phyloP scores from a whole-genome alignment of 1,284 basidiomycete species.

The Ceratobasidium sp. region DNA sequence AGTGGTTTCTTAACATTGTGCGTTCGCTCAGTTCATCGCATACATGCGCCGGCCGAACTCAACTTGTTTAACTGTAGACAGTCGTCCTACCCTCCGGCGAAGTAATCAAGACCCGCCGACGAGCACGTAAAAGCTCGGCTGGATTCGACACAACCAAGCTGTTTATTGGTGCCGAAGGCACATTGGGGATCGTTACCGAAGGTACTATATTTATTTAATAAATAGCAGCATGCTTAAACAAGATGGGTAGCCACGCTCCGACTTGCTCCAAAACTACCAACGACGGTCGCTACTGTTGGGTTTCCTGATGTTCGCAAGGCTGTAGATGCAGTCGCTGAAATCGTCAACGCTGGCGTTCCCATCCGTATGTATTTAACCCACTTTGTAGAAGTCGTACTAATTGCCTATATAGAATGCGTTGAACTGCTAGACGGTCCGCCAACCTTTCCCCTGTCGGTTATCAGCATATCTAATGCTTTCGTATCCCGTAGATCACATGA shows the following conservation, averaged over 20 bases:
- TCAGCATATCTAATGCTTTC: background rate
- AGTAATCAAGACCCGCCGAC: slow-evolving; percentile 90
- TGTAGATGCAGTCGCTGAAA: slow-evolving; percentile 61
- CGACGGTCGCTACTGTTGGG: slow-evolving; percentile 47
- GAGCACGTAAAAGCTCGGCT: slow-evolving; percentile 89
- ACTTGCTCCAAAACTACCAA: slow-evolving; percentile 58
- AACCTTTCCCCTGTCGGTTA: background rate
- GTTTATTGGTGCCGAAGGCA: slow-evolving; percentile 93
- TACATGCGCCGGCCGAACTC: background rate
- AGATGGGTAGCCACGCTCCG: slow-evolving; percentile 59
- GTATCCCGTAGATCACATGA: slow-evolving; percentile 52
- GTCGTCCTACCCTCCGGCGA: slow-evolving; percentile 91
- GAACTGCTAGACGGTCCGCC: slow-evolving; percentile 58
- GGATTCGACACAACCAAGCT: slow-evolving; percentile 92
- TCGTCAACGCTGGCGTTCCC: slow-evolving; percentile 71
- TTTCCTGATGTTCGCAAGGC: slow-evolving; percentile 48
- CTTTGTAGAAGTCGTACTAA: slow-evolving; percentile 24
- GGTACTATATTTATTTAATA: slow-evolving; percentile 58
- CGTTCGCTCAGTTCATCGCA: slow-evolving; percentile 15
- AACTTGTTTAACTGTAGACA: slow-evolving; percentile 62
- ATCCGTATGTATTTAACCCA: slow-evolving; percentile 52
- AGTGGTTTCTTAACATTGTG: slow-evolving; percentile 66
- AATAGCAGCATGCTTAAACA: background rate
- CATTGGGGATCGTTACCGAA: slow-evolving; percentile 92
- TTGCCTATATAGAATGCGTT: slow-evolving; percentile 56